Percentiles rank a stretch among this genome's conserved stretches.
phyloP scores from a whole-genome alignment of 768 basidiomycete species.

The Tephrocybe sp. region DNA sequence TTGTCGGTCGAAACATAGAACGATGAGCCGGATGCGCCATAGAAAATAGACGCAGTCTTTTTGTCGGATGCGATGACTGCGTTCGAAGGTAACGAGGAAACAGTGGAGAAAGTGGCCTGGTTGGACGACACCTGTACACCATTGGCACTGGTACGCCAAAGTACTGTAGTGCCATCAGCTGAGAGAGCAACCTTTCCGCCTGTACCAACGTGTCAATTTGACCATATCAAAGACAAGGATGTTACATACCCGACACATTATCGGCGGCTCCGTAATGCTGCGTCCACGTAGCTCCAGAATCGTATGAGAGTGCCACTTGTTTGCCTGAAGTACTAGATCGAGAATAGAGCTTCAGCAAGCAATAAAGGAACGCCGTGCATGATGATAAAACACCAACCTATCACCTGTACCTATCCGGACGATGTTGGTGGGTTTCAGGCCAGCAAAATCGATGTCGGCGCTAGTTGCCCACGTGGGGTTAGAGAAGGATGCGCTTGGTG shows the following conservation, averaged over 20 bases:
- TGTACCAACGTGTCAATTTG: constrained; percentile 7
- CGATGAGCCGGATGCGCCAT: constrained; percentile 49
- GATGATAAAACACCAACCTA: constrained; percentile 27
- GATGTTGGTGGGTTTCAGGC: constrained; percentile 45
- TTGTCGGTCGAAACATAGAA: constrained; percentile 63
- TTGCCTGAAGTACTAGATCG: constrained; percentile 37
- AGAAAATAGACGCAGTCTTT: constrained; percentile 53
- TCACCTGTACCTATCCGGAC: constrained; percentile 53
- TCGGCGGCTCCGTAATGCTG: constrained; percentile 54
- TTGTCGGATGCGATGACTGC: constrained; percentile 66
- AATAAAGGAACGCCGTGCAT: constrained; percentile 1
- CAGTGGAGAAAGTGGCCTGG: constrained; percentile 45
- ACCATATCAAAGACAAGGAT: not conserved
- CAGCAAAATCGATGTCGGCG: constrained; percentile 53
- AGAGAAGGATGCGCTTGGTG: constrained; percentile 38
- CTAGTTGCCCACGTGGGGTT: constrained; percentile 48
- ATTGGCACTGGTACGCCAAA: constrained; percentile 50
- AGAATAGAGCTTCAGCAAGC: not conserved
- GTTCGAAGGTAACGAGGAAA: constrained; percentile 48
- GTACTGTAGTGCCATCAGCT: constrained; percentile 53
- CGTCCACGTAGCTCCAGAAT: constrained; percentile 56
- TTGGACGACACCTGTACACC: constrained; percentile 54
- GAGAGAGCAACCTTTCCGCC: constrained; percentile 45
- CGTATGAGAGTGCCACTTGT: constrained; percentile 56
- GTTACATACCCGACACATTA: constrained; percentile 33